Conservation (phyloP, 345 rosid species). For the Lepidium aucheri region DNA sequence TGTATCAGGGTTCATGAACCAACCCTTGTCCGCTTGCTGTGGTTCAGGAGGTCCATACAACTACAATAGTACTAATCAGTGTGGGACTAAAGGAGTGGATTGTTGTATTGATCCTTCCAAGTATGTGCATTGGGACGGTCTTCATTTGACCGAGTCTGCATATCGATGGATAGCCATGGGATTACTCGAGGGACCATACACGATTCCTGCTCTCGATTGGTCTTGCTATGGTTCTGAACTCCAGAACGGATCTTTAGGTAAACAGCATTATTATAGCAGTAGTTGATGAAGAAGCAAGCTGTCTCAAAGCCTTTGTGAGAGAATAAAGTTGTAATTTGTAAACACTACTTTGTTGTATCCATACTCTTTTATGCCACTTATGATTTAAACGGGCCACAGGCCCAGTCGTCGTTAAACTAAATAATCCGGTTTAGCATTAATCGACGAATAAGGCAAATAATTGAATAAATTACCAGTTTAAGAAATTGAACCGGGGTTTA, state of each 20-base stretch:
- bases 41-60: slow-evolving; percentile 37
- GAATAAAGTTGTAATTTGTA: not conserved
- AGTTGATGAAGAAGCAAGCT: not conserved
- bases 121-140: slow-evolving; percentile 38
- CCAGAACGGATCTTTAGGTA: not conserved
- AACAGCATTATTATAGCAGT: not conserved
- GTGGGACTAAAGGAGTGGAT: slow-evolving; percentile 22
- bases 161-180: slow-evolving; percentile 16
- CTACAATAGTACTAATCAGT: not conserved
- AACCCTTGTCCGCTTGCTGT: slow-evolving; percentile 34
- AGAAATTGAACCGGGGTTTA: not conserved
- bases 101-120: slow-evolving; percentile 29
- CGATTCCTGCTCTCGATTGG: slow-evolving; percentile 12
- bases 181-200: slow-evolving; percentile 6
- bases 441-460: not conserved
- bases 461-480: not conserved
- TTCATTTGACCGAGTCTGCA: slow-evolving; percentile 30
- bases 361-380: too few species aligned
- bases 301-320: not conserved
- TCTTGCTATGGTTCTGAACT: not conserved
- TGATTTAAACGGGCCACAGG: too few species aligned
- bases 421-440: not conserved
- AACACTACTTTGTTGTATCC: not conserved
- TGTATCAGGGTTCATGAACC: slow-evolving; percentile 29
- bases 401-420: not conserved